Conservation (phyloP, 257 asterid species). For the Cynanchum wilfordii region DNA sequence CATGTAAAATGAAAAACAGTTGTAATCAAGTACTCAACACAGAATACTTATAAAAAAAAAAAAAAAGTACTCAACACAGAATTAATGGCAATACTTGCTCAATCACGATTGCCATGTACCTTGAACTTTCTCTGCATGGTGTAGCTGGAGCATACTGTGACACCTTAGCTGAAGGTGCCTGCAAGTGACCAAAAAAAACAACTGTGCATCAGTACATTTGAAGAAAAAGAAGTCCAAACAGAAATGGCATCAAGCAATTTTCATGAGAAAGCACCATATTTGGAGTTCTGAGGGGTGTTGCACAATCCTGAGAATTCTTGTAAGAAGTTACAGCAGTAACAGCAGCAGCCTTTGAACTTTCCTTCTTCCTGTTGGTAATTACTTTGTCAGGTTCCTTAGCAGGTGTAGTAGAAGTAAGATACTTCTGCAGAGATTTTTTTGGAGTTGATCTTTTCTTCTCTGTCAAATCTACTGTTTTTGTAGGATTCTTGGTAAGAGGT, state of each 20-base stretch:
- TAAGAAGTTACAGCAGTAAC: slow-evolving; percentile 19
- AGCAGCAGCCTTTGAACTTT: slow-evolving; percentile 30
- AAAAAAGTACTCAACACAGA: too few relatives aligned
- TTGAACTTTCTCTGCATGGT: slow-evolving; percentile 44
- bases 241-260: not conserved
- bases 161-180: slow-evolving; percentile 39
- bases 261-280: slow-evolving; percentile 23
- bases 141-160: slow-evolving; percentile 38
- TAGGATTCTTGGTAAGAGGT: slow-evolving; percentile 29
- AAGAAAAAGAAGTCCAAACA: too few relatives aligned
- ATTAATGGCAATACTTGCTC: not conserved
- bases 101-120: slow-evolving; percentile 30
- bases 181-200: slow-evolving; percentile 20
- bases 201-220: not conserved
- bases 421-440: slow-evolving; percentile 47
- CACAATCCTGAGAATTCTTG: slow-evolving; percentile 29
- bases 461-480: slow-evolving; percentile 17
- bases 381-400: slow-evolving; percentile 40
- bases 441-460: slow-evolving; percentile 40
- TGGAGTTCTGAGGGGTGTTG: slow-evolving; percentile 63
- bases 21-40: not conserved
- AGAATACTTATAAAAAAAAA: too few relatives aligned
- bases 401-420: slow-evolving; percentile 40
- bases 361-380: slow-evolving; percentile 30
- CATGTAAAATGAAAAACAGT: not conserved